Conservation (phyloP, 768 basidiomycete genomes). For the Lyophyllum atratum region DNA sequence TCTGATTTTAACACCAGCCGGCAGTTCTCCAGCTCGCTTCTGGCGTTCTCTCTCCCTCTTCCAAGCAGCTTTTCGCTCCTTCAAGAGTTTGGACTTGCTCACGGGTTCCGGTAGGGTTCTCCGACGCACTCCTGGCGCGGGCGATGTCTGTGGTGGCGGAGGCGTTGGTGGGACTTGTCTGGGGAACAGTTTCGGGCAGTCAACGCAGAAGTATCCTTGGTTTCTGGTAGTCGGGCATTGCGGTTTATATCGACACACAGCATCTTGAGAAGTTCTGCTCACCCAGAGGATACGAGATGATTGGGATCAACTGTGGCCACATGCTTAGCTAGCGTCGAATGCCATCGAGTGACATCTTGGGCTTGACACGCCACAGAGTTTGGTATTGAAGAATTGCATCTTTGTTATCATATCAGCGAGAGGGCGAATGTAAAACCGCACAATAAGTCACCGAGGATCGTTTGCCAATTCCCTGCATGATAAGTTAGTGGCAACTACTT, state of each 20-base stretch:
- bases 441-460: constrained; percentile 51
- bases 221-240: constrained; percentile 25
- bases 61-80: constrained; percentile 47
- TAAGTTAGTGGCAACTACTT: constrained; percentile 17
- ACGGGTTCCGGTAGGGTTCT: constrained; percentile 39
- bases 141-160: constrained; percentile 40
- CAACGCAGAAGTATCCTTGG: constrained; percentile 60
- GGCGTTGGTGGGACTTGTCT: constrained; percentile 14
- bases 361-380: constrained; percentile 46
- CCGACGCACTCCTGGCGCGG: constrained; percentile 39
- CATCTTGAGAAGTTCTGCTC: constrained; percentile 20
- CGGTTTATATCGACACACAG: neutral
- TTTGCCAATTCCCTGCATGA: constrained; percentile 63
- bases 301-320: constrained; percentile 56
- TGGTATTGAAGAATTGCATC: constrained; percentile 58
- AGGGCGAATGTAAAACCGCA: neutral
- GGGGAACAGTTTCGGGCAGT: constrained; percentile 59
- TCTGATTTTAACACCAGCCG: constrained; percentile 50
- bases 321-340: constrained; percentile 43
- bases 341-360: constrained; percentile 59
- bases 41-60: constrained; percentile 44
- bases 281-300: constrained; percentile 68
- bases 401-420: constrained; percentile 23
- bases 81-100: constrained; percentile 47
- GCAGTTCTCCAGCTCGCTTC: constrained; percentile 30